Base-by-base conservation (phyloP, 2,329 filamentous ascomycete species). In the Trichoderma oligosporum region DNA sequence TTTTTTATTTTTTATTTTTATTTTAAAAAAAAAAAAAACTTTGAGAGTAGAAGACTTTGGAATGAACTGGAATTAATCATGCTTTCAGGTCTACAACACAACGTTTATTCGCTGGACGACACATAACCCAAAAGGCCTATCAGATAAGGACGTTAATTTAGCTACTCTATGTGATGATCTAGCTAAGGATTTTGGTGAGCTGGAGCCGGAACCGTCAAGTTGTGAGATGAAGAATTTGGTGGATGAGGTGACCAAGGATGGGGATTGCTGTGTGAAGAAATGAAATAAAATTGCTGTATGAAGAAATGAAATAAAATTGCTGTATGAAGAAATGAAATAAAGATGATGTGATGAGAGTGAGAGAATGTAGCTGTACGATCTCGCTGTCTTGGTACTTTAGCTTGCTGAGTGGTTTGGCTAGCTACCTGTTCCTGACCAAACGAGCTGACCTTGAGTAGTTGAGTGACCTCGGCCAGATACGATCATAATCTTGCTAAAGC, bases 21-120 rank as follows among this genome's bases (percentile, higher is more conserved):
- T 18, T 24, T 3, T 29, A 53, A 38, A 2, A 24, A 4, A 8
- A 4, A 18, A 16, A n/a, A n/a, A 3, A n/a, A n/a, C n/a, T n/a
- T n/a, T n/a, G n/a, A n/a, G n/a, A n/a, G n/a, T n/a, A n/a, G n/a
- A n/a, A n/a, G n/a, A n/a, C n/a, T n/a, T n/a, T 20, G 8, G 6
- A 9, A 2, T 18, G 5, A 4, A 12, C n/a, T 39, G 7, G 22
- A 31, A 16, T 20, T 3, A 44, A 2, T 24, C 5, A 6, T 4
- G n/a, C 42, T 16, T 48, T 2, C 46, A 87, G 84, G 80, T 88
- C 7, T 90, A 86, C 72, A 89, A 88, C 67, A 85, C 81, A 5
- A 82, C 83, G 0, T 84, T 84, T 63, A 82, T 91, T 61, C 81
- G 85, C 47, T 90, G 87, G 87, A 89, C 86, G 7, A 90, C 87